These are phyloP conservation scores for Colletotrichum brevisporum DNA, from an alignment of 2,329 filamentous ascomycete genomes.

Conservation along the genomic window DNA sequence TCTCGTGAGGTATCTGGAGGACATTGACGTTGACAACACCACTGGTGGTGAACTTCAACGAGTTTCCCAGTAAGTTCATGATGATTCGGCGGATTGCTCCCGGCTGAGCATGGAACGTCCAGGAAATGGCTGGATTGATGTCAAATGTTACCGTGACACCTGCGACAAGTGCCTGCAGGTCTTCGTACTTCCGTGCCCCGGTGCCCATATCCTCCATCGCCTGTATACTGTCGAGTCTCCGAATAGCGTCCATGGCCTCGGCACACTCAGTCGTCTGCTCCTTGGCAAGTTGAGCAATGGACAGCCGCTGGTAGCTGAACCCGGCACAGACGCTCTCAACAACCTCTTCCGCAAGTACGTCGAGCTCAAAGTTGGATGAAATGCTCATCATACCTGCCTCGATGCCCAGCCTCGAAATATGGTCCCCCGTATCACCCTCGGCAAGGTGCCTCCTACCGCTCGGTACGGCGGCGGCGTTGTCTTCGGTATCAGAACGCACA, in stretches of 20 bases:
- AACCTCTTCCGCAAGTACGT: slow-evolving; percentile 53
- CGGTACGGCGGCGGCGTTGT: background rate
- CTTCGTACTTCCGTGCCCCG: background rate
- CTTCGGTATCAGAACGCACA: background rate
- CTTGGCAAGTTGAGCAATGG: slow-evolving; percentile 16
- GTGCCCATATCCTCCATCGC: slow-evolving; percentile 38
- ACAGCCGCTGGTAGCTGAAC: slow-evolving; percentile 50
- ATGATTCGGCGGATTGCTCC: slow-evolving; percentile 67
- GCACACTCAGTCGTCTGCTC: slow-evolving; percentile 7
- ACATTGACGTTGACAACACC: slow-evolving; percentile 51
- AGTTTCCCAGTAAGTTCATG: slow-evolving; percentile 75
- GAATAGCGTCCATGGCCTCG: slow-evolving; percentile 27
- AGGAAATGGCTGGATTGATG: slow-evolving; percentile 61
- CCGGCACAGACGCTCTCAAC: slow-evolving; percentile 55
- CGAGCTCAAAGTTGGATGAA: slow-evolving; percentile 48
- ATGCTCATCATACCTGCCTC: slow-evolving; percentile 43
- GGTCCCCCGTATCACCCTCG: slow-evolving; percentile 11
- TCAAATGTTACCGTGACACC: slow-evolving; percentile 64
- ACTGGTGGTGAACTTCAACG: slow-evolving; percentile 70
- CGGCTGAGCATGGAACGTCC: slow-evolving; percentile 68
- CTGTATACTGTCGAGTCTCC: slow-evolving; percentile 40
- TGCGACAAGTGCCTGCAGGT: slow-evolving; percentile 18
- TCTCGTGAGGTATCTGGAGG: slow-evolving; percentile 32
- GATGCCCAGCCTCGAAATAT: slow-evolving; percentile 20
- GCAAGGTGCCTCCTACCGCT: slow-evolving; percentile 31